Conservation (phyloP, 306 rosid genomes). For the Pyrus communis region DNA sequence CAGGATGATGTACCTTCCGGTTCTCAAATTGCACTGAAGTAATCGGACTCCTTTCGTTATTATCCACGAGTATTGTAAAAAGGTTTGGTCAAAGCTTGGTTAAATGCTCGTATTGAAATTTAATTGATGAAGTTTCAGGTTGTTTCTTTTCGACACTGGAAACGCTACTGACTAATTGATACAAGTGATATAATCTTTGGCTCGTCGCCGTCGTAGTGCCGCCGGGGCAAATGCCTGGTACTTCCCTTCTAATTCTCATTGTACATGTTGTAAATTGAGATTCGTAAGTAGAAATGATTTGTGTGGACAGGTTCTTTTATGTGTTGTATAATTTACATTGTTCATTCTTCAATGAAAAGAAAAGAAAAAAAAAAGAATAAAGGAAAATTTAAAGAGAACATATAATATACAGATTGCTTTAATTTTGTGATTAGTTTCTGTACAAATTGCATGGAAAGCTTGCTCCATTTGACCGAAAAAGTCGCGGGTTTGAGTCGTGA, state of each 20-base stretch:
- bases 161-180: conserved; percentile 62
- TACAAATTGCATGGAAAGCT: not conserved
- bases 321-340: conserved; percentile 40
- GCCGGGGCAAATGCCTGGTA: conserved; percentile 37
- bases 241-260: conserved; percentile 33
- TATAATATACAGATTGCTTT: conserved; percentile 11
- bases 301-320: conserved; percentile 51
- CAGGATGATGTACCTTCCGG: conserved; percentile 44
- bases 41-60: conserved; percentile 18
- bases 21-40: conserved; percentile 2
- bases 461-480: no score
- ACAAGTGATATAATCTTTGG: conserved; percentile 42
- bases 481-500: no score
- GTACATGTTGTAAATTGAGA: conserved; percentile 82
- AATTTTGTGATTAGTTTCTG: not conserved
- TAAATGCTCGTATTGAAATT: conserved; percentile 18
- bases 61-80: conserved; percentile 24
- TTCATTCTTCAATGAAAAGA: conserved; percentile 40
- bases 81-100: conserved; percentile 25
- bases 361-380: conserved; percentile 18
- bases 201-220: conserved; percentile 25
- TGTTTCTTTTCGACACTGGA: conserved; percentile 35
- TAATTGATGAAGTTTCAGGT: conserved; percentile 40
- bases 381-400: conserved; percentile 18
- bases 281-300: conserved; percentile 39